A percentile compares a stretch with the other conserved stretches of the same genome.
phyloP scores from a whole-genome alignment of 768 basidiomycete species.

The Leucosporidium creatinivorum region DNA sequence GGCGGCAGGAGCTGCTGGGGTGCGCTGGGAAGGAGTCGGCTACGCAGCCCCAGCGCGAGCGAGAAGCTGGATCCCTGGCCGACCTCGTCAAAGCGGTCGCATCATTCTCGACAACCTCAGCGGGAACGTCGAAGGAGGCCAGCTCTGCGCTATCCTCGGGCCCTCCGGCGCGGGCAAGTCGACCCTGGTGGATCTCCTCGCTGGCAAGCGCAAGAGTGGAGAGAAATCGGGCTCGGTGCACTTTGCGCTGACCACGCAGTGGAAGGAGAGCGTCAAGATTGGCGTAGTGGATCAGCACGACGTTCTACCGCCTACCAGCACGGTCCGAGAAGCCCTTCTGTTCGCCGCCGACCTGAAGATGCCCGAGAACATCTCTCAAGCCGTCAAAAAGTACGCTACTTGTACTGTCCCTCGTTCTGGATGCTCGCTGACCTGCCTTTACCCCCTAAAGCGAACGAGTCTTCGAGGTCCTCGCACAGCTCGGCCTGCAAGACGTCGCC shows the following conservation, averaged over 20 bases:
- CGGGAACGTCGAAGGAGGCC: conserved; percentile 66
- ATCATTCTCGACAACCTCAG: conserved; percentile 62
- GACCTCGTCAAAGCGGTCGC: conserved; percentile 46
- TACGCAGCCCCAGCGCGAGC: too few relatives aligned
- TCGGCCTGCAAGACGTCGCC: conserved; percentile 64
- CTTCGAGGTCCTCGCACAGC: conserved; percentile 58
- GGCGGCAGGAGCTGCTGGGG: too few relatives aligned
- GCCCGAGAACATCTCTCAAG: conserved; percentile 46
- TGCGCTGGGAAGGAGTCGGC: too few relatives aligned
- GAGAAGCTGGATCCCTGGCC: too few relatives aligned
- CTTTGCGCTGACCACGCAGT: conserved; percentile 36
- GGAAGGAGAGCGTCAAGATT: background rate
- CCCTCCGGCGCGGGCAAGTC: conserved; percentile 59
- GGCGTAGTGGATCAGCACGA: conserved; percentile 46
- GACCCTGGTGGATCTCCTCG: conserved; percentile 82
- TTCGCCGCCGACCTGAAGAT: conserved; percentile 81
- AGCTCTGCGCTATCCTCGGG: conserved; percentile 85
- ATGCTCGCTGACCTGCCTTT: background rate
- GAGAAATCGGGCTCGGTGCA: conserved; percentile 57
- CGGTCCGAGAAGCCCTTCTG: conserved; percentile 69
- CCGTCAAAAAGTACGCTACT: conserved; percentile 33
- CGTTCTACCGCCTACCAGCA: conserved; percentile 25
- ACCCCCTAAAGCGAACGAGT: conserved; percentile 46
- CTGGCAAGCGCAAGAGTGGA: conserved; percentile 73
- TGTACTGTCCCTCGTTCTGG: background rate